Conservation (phyloP, 1,139 yeast genomes). For the Yamadazyma diddensiae region DNA sequence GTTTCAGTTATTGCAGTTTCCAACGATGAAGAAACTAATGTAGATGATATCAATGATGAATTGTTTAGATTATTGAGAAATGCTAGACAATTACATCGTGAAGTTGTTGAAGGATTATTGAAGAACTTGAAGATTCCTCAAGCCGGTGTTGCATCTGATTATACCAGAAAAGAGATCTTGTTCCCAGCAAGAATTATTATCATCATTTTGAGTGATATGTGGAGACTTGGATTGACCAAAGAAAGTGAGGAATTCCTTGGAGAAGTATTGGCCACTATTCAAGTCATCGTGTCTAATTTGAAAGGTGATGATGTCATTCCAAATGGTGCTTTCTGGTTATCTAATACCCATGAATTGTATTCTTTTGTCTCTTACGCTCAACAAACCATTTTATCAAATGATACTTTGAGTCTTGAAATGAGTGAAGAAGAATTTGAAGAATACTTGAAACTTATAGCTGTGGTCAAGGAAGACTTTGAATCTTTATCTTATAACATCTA, state of each 20-base stretch:
- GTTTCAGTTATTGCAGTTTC: conserved; percentile 61
- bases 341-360: conserved; percentile 92
- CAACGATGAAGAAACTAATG: conserved; percentile 53
- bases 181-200: conserved; percentile 96
- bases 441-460: conserved; percentile 84
- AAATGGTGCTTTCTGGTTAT: conserved; percentile 97
- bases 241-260: conserved; percentile 92
- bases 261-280: conserved; percentile 84
- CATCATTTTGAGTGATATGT: conserved; percentile 92
- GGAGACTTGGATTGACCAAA: conserved; percentile 93
- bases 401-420: conserved; percentile 77
- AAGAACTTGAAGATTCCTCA: conserved; percentile 87
- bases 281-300: conserved; percentile 65
- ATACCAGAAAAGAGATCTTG: conserved; percentile 85
- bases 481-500: conserved; percentile 90
- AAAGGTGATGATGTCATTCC: conserved; percentile 86
- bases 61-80: conserved; percentile 72
- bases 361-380: conserved; percentile 95
- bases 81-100: conserved; percentile 74
- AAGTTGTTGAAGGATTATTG: conserved; percentile 83
- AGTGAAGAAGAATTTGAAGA: conserved; percentile 88
- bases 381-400: conserved; percentile 81
- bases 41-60: conserved; percentile 72
- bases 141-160: conserved; percentile 78
- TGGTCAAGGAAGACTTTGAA: conserved; percentile 92